Conservation (phyloP, 768 basidiomycete species). For the Kwoniella botswanensis region DNA sequence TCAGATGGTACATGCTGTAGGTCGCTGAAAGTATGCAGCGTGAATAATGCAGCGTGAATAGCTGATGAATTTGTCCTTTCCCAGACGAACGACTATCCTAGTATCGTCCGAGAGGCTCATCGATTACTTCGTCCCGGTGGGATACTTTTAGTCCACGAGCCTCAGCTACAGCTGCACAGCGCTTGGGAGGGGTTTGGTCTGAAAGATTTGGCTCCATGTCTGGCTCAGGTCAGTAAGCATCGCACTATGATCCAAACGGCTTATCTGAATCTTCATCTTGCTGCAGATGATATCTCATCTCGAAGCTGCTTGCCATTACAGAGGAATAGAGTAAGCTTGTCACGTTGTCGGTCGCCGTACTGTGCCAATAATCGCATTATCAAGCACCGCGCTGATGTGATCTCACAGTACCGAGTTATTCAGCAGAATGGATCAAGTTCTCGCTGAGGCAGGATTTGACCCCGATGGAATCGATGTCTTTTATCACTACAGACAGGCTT, state of each 20-base stretch:
- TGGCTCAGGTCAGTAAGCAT: slow-evolving; percentile 11
- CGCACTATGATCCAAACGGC: neutral
- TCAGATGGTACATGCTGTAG: slow-evolving; percentile 25
- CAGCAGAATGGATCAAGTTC: slow-evolving; percentile 12
- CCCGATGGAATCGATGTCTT: slow-evolving; percentile 13
- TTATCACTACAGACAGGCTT: slow-evolving; percentile 25
- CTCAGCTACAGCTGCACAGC: neutral
- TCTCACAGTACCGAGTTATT: slow-evolving; percentile 12
- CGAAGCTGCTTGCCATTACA: neutral
- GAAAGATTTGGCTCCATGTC: slow-evolving; percentile 14
- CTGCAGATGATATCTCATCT: slow-evolving; percentile 12
- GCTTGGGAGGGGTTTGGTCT: slow-evolving; percentile 19
- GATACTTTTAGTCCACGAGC: slow-evolving; percentile 24
- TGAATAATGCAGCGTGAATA: no score
- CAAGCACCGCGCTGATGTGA: neutral
- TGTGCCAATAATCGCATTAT: no score
- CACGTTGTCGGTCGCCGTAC: neutral
- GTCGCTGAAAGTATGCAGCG: neutral
- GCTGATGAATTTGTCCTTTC: no score
- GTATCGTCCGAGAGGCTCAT: slow-evolving; percentile 7
- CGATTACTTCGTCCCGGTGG: slow-evolving; percentile 23
- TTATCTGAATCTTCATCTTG: neutral
- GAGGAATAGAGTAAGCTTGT: slow-evolving; percentile 24
- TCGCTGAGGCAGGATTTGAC: slow-evolving; percentile 21
- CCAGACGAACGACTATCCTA: slow-evolving; percentile 19